These are phyloP conservation scores for Colletotrichum orchidophilum DNA, from an alignment of 2,329 filamentous ascomycete genomes.

Conservation along the genomic window DNA sequence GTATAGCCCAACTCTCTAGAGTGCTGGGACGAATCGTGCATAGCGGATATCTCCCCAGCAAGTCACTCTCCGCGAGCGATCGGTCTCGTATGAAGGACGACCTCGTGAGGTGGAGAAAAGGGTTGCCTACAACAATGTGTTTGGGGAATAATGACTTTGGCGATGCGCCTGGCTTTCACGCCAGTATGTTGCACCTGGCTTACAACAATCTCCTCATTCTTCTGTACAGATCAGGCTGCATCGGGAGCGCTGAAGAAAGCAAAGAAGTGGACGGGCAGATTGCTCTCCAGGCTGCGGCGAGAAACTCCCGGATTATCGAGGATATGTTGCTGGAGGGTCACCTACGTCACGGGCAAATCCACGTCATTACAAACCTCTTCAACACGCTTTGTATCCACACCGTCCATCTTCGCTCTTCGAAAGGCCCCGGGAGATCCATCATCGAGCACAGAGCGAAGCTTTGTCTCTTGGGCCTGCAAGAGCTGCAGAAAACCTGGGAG, in stretches of 20 bases:
- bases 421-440: constrained; percentile 50
- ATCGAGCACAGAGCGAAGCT: constrained; percentile 59
- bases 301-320: constrained; percentile 56
- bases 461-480: constrained; percentile 55
- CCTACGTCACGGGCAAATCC: constrained; percentile 54
- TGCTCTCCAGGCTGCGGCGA: constrained; percentile 55
- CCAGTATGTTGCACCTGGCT: constrained; percentile 52
- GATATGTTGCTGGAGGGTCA: constrained; percentile 55
- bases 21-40: constrained; percentile 39
- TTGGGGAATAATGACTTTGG: background rate
- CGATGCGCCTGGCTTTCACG: constrained; percentile 49
- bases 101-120: constrained; percentile 50
- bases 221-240: constrained; percentile 52
- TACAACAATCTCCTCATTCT: constrained; percentile 58
- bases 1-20: constrained; percentile 35
- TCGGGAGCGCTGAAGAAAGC: constrained; percentile 42
- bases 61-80: constrained; percentile 37
- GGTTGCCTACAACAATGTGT: constrained; percentile 39
- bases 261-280: constrained; percentile 46
- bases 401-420: constrained; percentile 49
- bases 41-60: constrained; percentile 28
- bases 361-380: constrained; percentile 58
- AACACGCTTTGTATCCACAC: constrained; percentile 59
- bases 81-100: constrained; percentile 47
- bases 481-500: constrained; percentile 59